phyloP scores from a whole-genome alignment of 2,329 filamentous ascomycete species.

The Macrophomina phaseolina region DNA sequence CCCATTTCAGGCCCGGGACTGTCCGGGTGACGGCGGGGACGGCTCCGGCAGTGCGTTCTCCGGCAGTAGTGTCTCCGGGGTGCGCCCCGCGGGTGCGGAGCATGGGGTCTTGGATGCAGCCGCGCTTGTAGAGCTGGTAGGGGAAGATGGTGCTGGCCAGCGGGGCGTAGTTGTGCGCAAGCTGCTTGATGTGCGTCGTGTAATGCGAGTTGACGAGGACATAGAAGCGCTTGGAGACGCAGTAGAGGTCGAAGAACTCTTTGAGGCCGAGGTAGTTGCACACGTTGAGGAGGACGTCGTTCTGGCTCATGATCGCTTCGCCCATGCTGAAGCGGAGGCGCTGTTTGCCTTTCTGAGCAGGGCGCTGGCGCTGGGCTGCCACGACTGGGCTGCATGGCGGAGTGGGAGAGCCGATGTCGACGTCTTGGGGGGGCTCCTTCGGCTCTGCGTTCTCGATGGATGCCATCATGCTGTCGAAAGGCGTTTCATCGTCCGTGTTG shows the following conservation, averaged over 20 bases:
- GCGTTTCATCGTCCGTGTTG: background rate
- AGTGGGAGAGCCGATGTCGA: constrained; percentile 1
- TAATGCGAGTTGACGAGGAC: constrained; percentile 53
- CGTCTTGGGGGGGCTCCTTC: background rate
- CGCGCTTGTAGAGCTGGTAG: constrained; percentile 63
- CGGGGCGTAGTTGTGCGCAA: constrained; percentile 61
- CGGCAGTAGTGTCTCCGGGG: background rate
- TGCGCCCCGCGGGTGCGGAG: constrained; percentile 46
- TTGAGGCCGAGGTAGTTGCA: constrained; percentile 35
- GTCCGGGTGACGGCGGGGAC: constrained; percentile 44
- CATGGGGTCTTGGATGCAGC: constrained; percentile 66
- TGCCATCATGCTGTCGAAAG: constrained; percentile 2
- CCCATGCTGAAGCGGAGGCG: constrained; percentile 39
- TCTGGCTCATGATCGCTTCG: constrained; percentile 42
- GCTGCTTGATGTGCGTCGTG: constrained; percentile 61
- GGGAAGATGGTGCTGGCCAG: constrained; percentile 64
- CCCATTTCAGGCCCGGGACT: constrained; percentile 70
- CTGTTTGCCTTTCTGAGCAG: background rate
- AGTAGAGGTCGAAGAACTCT: constrained; percentile 40
- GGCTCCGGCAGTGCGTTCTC: constrained; percentile 25
- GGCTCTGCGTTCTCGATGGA: background rate
- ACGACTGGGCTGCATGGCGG: background rate
- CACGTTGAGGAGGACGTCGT: constrained; percentile 45
- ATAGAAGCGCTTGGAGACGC: constrained; percentile 49
- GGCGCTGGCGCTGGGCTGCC: background rate